These are phyloP conservation scores for Trametes meyenii DNA, from an alignment of 768 basidiomycete species.

Conservation along the genomic window DNA sequence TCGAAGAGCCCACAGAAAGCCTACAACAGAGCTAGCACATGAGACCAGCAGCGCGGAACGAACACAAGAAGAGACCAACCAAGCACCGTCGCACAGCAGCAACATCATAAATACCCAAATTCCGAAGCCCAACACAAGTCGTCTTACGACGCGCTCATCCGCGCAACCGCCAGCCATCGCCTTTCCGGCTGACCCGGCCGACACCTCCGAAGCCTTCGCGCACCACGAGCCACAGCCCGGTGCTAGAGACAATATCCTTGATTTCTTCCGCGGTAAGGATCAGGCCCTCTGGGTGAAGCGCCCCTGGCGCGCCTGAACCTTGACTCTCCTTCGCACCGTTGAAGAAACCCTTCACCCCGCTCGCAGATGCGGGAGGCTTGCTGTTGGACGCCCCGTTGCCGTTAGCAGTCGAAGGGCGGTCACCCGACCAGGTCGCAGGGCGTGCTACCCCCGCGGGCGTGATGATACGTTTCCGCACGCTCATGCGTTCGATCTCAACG, in stretches of 20 bases:
- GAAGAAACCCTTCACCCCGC: conserved; percentile 13
- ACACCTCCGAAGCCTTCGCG: conserved; percentile 92
- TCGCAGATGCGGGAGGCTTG: conserved; percentile 24
- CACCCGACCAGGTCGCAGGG: conserved; percentile 24
- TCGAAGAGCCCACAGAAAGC: not conserved
- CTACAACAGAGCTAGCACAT: conserved; percentile 5
- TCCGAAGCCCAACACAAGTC: not conserved
- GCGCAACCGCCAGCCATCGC: conserved; percentile 77
- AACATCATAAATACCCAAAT: conserved; percentile 3
- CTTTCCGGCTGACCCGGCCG: conserved; percentile 76
- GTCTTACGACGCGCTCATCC: conserved; percentile 38
- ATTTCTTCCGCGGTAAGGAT: conserved; percentile 87
- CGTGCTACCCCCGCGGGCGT: conserved; percentile 38
- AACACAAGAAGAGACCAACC: not conserved
- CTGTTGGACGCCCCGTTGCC: conserved; percentile 28
- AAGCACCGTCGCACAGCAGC: not conserved
- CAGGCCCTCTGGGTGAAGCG: conserved; percentile 43
- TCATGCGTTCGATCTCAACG: conserved; percentile 67
- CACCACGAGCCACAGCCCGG: conserved; percentile 89
- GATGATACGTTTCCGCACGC: conserved; percentile 52
- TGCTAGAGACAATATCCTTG: conserved; percentile 89
- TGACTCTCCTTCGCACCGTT: conserved; percentile 12
- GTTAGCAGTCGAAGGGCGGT: conserved; percentile 15
- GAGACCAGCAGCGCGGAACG: not conserved
- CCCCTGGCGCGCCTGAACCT: conserved; percentile 10